Base-by-base conservation (phyloP, 305 asterid genomes). In the Rubia balearica region DNA sequence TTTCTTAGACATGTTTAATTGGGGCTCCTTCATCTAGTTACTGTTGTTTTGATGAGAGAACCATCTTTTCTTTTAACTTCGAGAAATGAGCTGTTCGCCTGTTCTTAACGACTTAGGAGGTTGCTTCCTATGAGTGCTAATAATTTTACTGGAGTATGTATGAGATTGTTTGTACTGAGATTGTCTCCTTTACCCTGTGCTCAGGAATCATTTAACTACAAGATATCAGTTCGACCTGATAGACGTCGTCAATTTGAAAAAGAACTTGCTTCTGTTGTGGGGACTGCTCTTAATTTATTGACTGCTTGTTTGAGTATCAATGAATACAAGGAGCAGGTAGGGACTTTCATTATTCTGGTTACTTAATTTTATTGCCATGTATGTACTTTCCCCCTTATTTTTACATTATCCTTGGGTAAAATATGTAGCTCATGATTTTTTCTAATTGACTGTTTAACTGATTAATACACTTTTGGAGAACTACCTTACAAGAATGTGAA, bases 161-260 rank as follows among this genome's bases (percentile, higher is more conserved):
- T 56, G 2, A 14, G 21, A 45, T 48, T 57, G n/a, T 66, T 57
- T 56, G 48, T n/a, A 38, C 7, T n/a, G 36, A 12, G 16, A 69
- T 68, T 48, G 61, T 27, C 45, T 48, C 30, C 41, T 21, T 63
- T 21, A 12, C 53, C 65, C 67, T 60, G 27, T 3, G 22, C 72
- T 46, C 95, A 95, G 99, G 99, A 95, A 89, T 87, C 82, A 76
- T 86, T 85, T 86, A 95, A 95, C 87, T 90, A 91, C 85, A 91
- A 92, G 86, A 95, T 95, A 81, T 88, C 99, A 56, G 96, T 88
- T 63, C 97, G 99, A 65, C 98, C 97, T 78, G 98, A 95, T 76
- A 88, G 99, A 80, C 97, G 99, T 40, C 97, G 98, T 71, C 85
- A 74, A 74, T 90, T 95, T 36, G 98, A 91, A 83, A 77, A 84